Conservation (phyloP, 192 early-diverging fungal species). For the Coemansia sp. region DNA sequence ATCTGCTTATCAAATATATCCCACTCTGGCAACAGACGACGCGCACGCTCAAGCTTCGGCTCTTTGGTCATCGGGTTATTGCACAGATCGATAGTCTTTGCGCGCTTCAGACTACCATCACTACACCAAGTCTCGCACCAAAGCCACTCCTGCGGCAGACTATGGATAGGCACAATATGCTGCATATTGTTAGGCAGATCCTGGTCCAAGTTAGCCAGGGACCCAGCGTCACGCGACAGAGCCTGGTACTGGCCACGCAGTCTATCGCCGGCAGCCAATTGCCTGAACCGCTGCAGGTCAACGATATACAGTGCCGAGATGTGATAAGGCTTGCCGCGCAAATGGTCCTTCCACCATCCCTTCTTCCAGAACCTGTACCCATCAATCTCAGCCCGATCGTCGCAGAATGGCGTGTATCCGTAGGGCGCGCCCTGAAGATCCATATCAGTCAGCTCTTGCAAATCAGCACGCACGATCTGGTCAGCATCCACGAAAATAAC, state of each 20-base stretch:
- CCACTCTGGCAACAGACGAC: constrained; percentile 94
- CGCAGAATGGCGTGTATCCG: constrained; percentile 96
- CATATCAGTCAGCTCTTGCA: constrained; percentile 90
- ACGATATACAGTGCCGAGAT: constrained; percentile 96
- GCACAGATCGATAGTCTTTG: constrained; percentile 99
- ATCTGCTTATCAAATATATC: constrained; percentile 75
- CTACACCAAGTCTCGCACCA: constrained; percentile 99
- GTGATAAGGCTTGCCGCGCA: constrained; percentile 88
- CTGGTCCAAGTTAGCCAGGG: constrained; percentile 95
- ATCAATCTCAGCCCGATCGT: constrained; percentile 90
- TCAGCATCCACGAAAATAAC: constrained; percentile 99
- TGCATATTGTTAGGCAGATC: constrained; percentile 98
- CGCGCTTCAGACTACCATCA: constrained; percentile 74
- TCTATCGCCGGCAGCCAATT: constrained; percentile 90
- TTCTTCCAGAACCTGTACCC: constrained; percentile 97
- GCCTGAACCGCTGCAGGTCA: constrained; percentile 90
- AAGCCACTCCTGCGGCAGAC: constrained; percentile 95
- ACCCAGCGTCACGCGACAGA: constrained; percentile 81
- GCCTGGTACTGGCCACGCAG: constrained; percentile 92
- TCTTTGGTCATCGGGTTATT: constrained; percentile 99
- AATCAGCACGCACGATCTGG: constrained; percentile 95
- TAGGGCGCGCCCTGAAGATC: constrained; percentile 94
- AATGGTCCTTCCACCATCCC: constrained; percentile 92
- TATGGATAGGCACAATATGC: constrained; percentile 85
- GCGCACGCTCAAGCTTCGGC: constrained; percentile 94